Evolutionary conservation across 495 filamentous ascomycete species (phyloP).

Genomic region (Penicillium silybi): DNA sequence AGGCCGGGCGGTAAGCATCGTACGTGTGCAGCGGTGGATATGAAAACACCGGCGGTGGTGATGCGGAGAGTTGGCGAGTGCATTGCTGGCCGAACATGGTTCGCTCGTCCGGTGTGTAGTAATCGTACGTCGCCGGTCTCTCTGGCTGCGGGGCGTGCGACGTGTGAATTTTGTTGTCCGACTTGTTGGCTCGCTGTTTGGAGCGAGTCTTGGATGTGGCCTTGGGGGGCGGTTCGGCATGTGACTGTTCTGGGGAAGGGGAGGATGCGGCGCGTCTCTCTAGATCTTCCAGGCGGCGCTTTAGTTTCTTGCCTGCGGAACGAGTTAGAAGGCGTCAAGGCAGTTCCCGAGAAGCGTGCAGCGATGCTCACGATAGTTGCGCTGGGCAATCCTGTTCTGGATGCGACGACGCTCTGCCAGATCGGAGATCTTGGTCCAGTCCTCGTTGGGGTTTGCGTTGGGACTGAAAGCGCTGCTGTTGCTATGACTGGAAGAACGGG

Average conservation of each 20-base stretch:
- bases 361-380: slow-evolving; percentile 85
- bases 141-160: slow-evolving; percentile 20
- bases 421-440: slow-evolving; percentile 99
- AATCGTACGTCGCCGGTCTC: slow-evolving; percentile 30
- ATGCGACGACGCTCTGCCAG: slow-evolving; percentile 90
- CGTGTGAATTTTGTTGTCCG: slow-evolving; percentile 40
- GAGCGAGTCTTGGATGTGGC: slow-evolving; percentile 41
- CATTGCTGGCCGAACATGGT: slow-evolving; percentile 65
- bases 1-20: slow-evolving; percentile 64
- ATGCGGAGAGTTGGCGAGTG: slow-evolving; percentile 64
- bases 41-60: slow-evolving; percentile 72
- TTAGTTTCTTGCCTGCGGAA: slow-evolving; percentile 89
- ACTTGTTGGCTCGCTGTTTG: slow-evolving; percentile 43
- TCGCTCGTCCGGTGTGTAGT: slow-evolving; percentile 43
- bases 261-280: slow-evolving; percentile 89
- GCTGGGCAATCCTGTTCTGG: slow-evolving; percentile 96
- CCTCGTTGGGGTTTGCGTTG: slow-evolving; percentile 93
- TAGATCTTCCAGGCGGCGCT: slow-evolving; percentile 93
- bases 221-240: slow-evolving; percentile 46
- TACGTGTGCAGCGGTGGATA: slow-evolving; percentile 63
- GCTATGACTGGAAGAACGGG: slow-evolving; percentile 62
- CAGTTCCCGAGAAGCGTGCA: not conserved
- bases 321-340: not conserved
- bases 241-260: slow-evolving; percentile 61
- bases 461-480: slow-evolving; percentile 96